Percentiles rank a stretch among this genome's conserved stretches.
These are phyloP conservation scores for Talaromyces islandicus DNA, from an alignment of 2,329 filamentous ascomycete species.

Conservation along the genomic window DNA sequence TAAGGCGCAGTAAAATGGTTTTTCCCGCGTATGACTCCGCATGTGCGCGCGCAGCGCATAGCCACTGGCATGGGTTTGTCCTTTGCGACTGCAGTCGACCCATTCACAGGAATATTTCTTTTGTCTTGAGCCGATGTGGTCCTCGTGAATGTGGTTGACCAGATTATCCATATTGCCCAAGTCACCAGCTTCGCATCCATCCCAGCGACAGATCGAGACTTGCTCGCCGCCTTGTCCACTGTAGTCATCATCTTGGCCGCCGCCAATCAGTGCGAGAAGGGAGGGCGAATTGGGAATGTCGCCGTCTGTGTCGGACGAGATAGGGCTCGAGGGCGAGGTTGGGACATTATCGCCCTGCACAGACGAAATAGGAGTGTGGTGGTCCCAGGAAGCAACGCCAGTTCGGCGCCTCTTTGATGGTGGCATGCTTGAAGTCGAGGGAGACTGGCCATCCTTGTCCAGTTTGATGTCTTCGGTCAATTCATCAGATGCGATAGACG, in stretches of 20 bases:
- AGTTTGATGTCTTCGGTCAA: conserved; percentile 55
- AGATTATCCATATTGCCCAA: conserved; percentile 74
- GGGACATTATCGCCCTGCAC: conserved; percentile 34
- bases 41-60: conserved; percentile 97
- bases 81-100: conserved; percentile 82
- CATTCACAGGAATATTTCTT: conserved; percentile 99
- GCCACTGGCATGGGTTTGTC: conserved; percentile 85
- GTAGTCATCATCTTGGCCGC: conserved; percentile 52
- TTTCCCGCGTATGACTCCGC: conserved; percentile 95
- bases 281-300: conserved; percentile 69
- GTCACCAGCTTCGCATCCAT: conserved; percentile 65
- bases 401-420: conserved; percentile 46
- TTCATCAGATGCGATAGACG: conserved; percentile 58
- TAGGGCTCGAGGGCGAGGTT: conserved; percentile 56
- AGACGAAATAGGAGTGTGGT: conserved; percentile 46
- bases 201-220: conserved; percentile 72
- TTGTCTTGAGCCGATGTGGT: conserved; percentile 86
- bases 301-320: conserved; percentile 87
- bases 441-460: conserved; percentile 43
- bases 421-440: conserved; percentile 34
- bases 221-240: conserved; percentile 68
- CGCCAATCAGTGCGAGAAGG: conserved; percentile 38
- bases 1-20: conserved; percentile 93
- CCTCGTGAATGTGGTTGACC: conserved; percentile 80
- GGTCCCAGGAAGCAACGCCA: conserved; percentile 39